Percentiles rank a stretch among this genome's conserved stretches.
phyloP scores from a whole-genome alignment of 441 rosid genomes.

The Eutrema salsugineum region DNA sequence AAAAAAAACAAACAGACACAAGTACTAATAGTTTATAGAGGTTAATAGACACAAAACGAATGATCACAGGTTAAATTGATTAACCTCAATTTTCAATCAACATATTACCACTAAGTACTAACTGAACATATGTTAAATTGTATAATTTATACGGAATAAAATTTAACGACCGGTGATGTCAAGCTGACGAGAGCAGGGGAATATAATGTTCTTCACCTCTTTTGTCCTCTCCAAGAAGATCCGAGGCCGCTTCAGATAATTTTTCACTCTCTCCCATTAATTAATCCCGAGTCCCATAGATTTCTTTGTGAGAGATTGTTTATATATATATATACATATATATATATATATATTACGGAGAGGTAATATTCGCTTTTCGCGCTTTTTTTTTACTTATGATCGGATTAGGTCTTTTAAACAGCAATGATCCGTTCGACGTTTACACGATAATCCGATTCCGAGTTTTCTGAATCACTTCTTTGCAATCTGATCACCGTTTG shows the following conservation, averaged over 20 bases:
- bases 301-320: background rate
- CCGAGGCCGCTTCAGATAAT: slow-evolving; percentile 5
- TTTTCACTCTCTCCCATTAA: background rate
- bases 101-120: too few species aligned
- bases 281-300: background rate
- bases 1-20: background rate
- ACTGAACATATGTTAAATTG: too few species aligned
- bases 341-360: background rate
- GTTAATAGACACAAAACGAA: too few species aligned
- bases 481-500: background rate
- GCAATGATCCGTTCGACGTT: slow-evolving; percentile 15
- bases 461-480: background rate
- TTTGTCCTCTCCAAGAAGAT: background rate
- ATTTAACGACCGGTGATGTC: background rate
- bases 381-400: background rate
- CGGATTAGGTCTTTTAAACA: slow-evolving; percentile 7
- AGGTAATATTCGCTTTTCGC: slow-evolving; percentile 10
- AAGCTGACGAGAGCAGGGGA: background rate
- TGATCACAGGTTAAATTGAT: too few species aligned
- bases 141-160: too few species aligned
- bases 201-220: background rate
- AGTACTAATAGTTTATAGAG: background rate
- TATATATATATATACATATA: too few species aligned
- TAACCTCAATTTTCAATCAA: too few species aligned
- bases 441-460: slow-evolving; percentile 1